Percentiles rank a stretch among this genome's conserved stretches.
Evolutionary conservation across 2,329 filamentous ascomycete species (phyloP).

Genomic region (Colletotrichum tabaci): DNA sequence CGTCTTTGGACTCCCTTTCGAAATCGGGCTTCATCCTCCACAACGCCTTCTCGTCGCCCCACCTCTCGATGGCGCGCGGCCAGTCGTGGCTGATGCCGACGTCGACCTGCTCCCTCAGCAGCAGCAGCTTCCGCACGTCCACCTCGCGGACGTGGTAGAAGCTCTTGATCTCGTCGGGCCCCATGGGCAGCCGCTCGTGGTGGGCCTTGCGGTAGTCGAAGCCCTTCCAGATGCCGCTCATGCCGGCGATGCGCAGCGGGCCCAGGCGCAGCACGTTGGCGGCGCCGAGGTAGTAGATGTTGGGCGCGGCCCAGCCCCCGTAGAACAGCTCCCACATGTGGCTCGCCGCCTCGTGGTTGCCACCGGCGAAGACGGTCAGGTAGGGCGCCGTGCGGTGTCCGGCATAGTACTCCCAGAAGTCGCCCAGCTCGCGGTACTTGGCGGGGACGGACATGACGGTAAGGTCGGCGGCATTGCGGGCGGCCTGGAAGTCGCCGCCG

Average conservation of each 20-base stretch:
- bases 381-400: conserved; percentile 84
- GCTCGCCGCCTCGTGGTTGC: conserved; percentile 95
- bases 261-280: conserved; percentile 90
- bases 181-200: conserved; percentile 89
- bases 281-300: conserved; percentile 96
- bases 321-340: conserved; percentile 95
- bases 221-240: conserved; percentile 96
- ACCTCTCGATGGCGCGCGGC: conserved; percentile 86
- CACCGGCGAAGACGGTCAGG: conserved; percentile 91
- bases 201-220: conserved; percentile 89
- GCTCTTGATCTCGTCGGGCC: conserved; percentile 79
- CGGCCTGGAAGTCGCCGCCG: conserved; percentile 90
- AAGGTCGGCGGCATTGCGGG: conserved; percentile 90
- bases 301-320: conserved; percentile 95
- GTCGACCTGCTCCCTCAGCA: conserved; percentile 89
- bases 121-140: conserved; percentile 90
- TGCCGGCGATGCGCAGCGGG: conserved; percentile 86
- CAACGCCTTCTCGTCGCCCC: conserved; percentile 78
- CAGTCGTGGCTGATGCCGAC: conserved; percentile 96
- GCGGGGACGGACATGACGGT: conserved; percentile 89
- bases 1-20: conserved; percentile 80
- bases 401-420: conserved; percentile 96
- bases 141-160: conserved; percentile 93
- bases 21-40: conserved; percentile 84
- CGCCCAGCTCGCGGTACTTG: conserved; percentile 90